Evolutionary conservation across 257 asterid genomes (phyloP).

Genomic region (Asclepias syriaca): DNA sequence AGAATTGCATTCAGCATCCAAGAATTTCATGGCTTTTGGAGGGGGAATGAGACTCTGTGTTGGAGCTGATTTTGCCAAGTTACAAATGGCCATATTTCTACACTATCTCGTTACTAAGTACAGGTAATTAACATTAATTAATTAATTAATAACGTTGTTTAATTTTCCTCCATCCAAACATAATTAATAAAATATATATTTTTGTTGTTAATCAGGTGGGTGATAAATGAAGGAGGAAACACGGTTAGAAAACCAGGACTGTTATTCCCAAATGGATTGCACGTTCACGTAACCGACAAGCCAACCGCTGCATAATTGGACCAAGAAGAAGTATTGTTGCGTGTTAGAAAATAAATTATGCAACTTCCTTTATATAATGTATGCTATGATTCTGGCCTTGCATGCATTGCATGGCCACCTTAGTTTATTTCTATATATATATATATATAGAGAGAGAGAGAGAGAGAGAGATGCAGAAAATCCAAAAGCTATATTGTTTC

Average conservation of each 20-base stretch:
- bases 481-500: too few species aligned
- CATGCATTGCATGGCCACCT: too few species aligned
- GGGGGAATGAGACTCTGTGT: conserved; percentile 18
- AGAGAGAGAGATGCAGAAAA: too few species aligned
- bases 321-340: too few species aligned
- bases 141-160: too few species aligned
- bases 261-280: not conserved
- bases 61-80: conserved; percentile 16
- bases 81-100: conserved; percentile 14
- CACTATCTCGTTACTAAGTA: conserved; percentile 13
- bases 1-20: conserved; percentile 17
- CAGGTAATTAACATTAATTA: not conserved
- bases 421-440: too few species aligned
- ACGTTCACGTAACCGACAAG: not conserved
- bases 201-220: not conserved
- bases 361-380: too few species aligned
- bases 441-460: too few species aligned
- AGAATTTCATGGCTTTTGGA: conserved; percentile 20
- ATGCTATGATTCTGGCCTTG: too few species aligned
- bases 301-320: not conserved
- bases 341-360: too few species aligned
- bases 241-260: not conserved
- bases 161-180: too few species aligned
- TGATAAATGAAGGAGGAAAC: not conserved
- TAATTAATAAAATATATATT: too few species aligned